These are phyloP conservation scores for Leishmania aethiopica DNA, from an alignment of 208 protist genomes.

Conservation along the genomic window DNA sequence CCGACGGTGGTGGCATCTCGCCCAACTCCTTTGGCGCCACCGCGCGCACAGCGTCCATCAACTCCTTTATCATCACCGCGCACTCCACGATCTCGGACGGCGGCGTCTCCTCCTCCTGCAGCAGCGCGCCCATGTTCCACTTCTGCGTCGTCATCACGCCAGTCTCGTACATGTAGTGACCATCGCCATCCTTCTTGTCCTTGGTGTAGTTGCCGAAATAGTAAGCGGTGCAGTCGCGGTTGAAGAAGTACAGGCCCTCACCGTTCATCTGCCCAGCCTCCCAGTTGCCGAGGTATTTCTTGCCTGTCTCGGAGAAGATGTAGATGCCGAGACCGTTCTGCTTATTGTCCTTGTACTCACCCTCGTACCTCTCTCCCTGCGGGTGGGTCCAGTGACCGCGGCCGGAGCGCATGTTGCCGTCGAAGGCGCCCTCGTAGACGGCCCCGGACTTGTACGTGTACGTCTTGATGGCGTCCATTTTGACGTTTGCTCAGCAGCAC, in stretches of 20 bases:
- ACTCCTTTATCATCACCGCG: conserved; percentile 42
- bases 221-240: conserved; percentile 52
- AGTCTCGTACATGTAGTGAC: conserved; percentile 88
- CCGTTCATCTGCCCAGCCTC: conserved; percentile 77
- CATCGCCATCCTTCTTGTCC: conserved; percentile 84
- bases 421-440: conserved; percentile 88
- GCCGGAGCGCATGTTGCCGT: conserved; percentile 73
- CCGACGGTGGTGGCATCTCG: conserved; percentile 49
- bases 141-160: conserved; percentile 80
- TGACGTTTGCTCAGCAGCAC: not conserved
- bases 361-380: conserved; percentile 84
- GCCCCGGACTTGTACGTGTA: conserved; percentile 90
- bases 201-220: conserved; percentile 78
- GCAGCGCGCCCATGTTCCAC: conserved; percentile 69
- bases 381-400: conserved; percentile 81
- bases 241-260: conserved; percentile 87
- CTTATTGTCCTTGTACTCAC: conserved; percentile 88
- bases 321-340: conserved; percentile 88
- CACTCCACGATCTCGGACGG: conserved; percentile 66
- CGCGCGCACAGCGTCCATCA: conserved; percentile 48
- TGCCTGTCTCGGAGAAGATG: conserved; percentile 64
- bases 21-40: conserved; percentile 74
- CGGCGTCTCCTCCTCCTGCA: conserved; percentile 63
- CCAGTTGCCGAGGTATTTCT: conserved; percentile 89
- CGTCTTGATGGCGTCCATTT: conserved; percentile 52